Conservation (phyloP, 345 rosid genomes). For the Stellera chamaejasme region DNA sequence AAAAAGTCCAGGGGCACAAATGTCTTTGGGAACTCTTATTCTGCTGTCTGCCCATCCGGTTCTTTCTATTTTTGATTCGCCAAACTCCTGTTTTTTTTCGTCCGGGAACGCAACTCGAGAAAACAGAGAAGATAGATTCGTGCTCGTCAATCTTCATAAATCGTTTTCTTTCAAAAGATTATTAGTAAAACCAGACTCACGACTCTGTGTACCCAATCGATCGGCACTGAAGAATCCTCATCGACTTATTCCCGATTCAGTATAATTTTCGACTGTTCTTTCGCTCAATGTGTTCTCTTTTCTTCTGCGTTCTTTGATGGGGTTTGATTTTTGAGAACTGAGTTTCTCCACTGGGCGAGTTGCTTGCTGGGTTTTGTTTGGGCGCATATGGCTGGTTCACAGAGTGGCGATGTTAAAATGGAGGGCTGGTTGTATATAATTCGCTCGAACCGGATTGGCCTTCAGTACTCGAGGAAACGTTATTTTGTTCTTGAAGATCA, state of each 20-base stretch:
- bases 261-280: background rate
- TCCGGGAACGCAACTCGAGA: background rate
- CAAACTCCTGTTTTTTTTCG: no score
- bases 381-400: conserved; percentile 30
- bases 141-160: background rate
- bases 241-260: background rate
- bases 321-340: background rate
- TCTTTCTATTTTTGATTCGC: no score
- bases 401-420: conserved; percentile 40
- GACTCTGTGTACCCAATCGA: background rate
- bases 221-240: conserved; percentile 15
- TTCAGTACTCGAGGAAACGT: conserved; percentile 77
- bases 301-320: no score
- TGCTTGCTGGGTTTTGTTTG: background rate
- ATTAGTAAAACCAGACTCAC: background rate
- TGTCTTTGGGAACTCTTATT: no score
- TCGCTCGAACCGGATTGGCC: conserved; percentile 71
- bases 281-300: background rate
- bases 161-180: background rate
- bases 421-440: conserved; percentile 89
- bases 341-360: background rate
- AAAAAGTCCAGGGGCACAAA: no score
- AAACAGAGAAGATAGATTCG: background rate
- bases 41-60: no score
- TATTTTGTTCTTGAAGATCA: conserved; percentile 68